These are phyloP conservation scores for Melampsora americana DNA, from an alignment of 1,284 basidiomycete genomes.

Conservation along the genomic window DNA sequence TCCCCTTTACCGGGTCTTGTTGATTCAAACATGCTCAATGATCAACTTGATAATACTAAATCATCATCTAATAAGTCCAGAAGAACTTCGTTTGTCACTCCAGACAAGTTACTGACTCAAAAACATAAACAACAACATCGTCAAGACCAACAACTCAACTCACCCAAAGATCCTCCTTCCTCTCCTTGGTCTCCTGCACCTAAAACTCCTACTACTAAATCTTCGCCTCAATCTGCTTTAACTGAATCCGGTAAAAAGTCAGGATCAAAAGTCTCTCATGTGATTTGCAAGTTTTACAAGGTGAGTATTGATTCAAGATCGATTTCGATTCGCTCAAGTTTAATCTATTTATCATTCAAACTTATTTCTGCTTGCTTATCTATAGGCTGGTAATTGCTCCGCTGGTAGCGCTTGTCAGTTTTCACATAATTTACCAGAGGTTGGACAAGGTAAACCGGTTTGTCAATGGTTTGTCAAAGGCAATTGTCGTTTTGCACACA, in stretches of 20 bases:
- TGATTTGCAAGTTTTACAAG: constrained; percentile 97
- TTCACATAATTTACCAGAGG: constrained; percentile 65
- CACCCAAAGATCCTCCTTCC: constrained; percentile 4
- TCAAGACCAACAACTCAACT: background rate
- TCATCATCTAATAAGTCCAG: background rate
- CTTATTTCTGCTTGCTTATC: constrained; percentile 14
- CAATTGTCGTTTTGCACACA: constrained; percentile 97
- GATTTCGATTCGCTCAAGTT: background rate
- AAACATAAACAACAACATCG: background rate
- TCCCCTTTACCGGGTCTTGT: background rate
- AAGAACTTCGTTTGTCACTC: background rate
- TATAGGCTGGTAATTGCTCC: constrained; percentile 60
- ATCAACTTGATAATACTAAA: background rate
- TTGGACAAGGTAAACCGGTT: constrained; percentile 72
- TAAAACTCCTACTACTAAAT: constrained; percentile 1
- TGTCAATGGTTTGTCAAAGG: constrained; percentile 86
- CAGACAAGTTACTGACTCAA: background rate
- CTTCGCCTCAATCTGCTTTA: background rate
- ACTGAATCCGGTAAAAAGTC: constrained; percentile 24
- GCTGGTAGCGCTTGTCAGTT: constrained; percentile 94
- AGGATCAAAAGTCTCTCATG: constrained; percentile 66
- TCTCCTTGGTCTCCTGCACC: background rate
- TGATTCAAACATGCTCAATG: too few relatives aligned
- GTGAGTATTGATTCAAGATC: constrained; percentile 54
- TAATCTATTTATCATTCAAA: constrained; percentile 57